A percentile compares a stretch with the other conserved stretches of the same genome.
phyloP scores from a whole-genome alignment of 768 basidiomycete genomes.

The Panus rudis region DNA sequence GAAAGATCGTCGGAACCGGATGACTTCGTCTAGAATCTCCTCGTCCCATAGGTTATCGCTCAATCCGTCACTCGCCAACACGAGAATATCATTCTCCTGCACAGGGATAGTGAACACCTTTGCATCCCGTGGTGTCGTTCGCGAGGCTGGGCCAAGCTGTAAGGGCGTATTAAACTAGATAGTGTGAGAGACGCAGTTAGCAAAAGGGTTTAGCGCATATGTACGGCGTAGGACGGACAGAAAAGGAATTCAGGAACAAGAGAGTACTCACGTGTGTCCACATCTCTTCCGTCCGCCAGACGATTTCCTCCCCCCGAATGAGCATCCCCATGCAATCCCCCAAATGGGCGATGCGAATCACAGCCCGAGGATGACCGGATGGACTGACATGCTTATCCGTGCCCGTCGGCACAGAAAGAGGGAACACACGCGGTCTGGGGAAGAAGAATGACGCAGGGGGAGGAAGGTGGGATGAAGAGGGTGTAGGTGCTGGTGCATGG shows the following conservation, averaged over 20 bases:
- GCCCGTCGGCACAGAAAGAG: constrained; percentile 7
- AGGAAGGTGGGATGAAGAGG: neutral
- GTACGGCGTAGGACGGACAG: neutral
- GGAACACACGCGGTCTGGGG: neutral
- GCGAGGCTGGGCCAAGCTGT: constrained; percentile 54
- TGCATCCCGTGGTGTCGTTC: constrained; percentile 61
- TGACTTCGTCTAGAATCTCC: constrained; percentile 78
- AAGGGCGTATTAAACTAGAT: constrained; percentile 54
- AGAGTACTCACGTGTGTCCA: constrained; percentile 64
- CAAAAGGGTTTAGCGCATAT: too few species aligned
- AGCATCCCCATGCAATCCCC: constrained; percentile 88
- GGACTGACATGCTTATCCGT: constrained; percentile 17
- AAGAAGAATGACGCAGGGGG: constrained; percentile 3
- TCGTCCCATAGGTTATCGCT: constrained; percentile 87
- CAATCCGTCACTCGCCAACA: constrained; percentile 76
- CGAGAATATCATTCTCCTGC: constrained; percentile 64
- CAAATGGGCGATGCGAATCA: constrained; percentile 76
- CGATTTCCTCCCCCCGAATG: constrained; percentile 69
- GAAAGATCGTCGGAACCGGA: constrained; percentile 43
- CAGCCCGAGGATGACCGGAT: constrained; percentile 37
- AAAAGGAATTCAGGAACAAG: neutral
- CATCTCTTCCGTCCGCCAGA: constrained; percentile 89
- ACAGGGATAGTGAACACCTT: constrained; percentile 67
- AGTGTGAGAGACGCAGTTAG: constrained; percentile 20
- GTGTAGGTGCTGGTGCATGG: constrained; percentile 22